A percentile compares a stretch with the other conserved stretches of the same genome.
Evolutionary conservation across 768 basidiomycete genomes (phyloP).

Genomic region (Rhodocollybia butyracea): DNA sequence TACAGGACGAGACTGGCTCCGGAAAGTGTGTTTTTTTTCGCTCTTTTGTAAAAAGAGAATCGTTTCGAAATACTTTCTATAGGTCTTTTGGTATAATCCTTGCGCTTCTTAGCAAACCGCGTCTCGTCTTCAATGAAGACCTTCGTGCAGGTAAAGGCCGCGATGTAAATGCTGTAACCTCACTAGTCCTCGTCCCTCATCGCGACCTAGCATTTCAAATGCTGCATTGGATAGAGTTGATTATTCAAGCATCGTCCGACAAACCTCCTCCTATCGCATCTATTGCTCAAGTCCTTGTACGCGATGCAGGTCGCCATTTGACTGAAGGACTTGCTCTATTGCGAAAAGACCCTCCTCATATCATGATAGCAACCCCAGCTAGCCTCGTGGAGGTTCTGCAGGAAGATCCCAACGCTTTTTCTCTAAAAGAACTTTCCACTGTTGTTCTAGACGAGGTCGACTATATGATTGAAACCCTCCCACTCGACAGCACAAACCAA

Average conservation of each 20-base stretch:
- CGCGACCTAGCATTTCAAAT: slow-evolving; percentile 69
- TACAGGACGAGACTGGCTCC: slow-evolving; percentile 72
- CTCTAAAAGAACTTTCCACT: slow-evolving; percentile 44
- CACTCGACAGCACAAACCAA: slow-evolving; percentile 26
- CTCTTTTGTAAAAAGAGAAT: slow-evolving; percentile 3
- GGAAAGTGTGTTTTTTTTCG: slow-evolving; percentile 59
- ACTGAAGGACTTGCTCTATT: slow-evolving; percentile 36
- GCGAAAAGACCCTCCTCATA: slow-evolving; percentile 49
- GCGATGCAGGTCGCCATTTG: slow-evolving; percentile 42
- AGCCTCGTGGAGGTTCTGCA: slow-evolving; percentile 57
- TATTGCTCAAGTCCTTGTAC: slow-evolving; percentile 60
- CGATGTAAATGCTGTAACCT: slow-evolving; percentile 35
- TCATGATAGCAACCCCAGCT: slow-evolving; percentile 72
- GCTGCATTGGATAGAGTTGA: slow-evolving; percentile 58
- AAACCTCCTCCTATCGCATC: slow-evolving; percentile 32
- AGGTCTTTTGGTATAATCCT: slow-evolving; percentile 74
- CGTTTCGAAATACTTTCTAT: not conserved
- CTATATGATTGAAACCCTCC: slow-evolving; percentile 57
- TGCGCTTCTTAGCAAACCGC: slow-evolving; percentile 59
- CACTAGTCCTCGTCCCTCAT: slow-evolving; percentile 70
- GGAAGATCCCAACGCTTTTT: slow-evolving; percentile 39
- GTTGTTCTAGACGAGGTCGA: slow-evolving; percentile 79
- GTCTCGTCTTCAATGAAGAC: slow-evolving; percentile 18
- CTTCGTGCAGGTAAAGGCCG: slow-evolving; percentile 14
- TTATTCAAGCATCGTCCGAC: slow-evolving; percentile 29